A percentile compares a stretch with the other conserved stretches of the same genome.
Conservation (phyloP, 805 yeast genomes). For the Spathaspora gorwiae region DNA sequence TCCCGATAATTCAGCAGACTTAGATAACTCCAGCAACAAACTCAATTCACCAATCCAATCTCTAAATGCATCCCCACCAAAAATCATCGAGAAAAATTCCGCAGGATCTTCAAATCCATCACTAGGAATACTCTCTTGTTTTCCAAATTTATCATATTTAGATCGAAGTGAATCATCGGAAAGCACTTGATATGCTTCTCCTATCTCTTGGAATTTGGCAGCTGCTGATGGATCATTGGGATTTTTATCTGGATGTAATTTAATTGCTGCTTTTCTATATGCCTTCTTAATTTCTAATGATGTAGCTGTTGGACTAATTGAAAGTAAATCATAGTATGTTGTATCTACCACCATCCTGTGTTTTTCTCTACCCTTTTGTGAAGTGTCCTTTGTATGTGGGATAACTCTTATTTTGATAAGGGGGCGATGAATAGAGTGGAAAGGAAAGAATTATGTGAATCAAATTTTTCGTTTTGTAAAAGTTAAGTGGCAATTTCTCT, state of each 20-base stretch:
- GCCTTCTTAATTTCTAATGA: slow-evolving; percentile 43
- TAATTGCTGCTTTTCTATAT: slow-evolving; percentile 41
- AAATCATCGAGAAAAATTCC: slow-evolving; percentile 79
- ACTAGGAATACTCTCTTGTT: slow-evolving; percentile 54
- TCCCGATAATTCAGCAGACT: slow-evolving; percentile 40
- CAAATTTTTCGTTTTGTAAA: no score
- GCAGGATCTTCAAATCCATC: slow-evolving; percentile 79
- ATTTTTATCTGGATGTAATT: slow-evolving; percentile 42
- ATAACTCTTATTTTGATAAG: no score
- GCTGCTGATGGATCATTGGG: slow-evolving; percentile 45
- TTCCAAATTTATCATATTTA: slow-evolving; percentile 72
- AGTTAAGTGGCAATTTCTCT: no score
- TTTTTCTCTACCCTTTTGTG: no score
- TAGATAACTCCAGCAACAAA: slow-evolving; percentile 36
- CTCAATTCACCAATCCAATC: slow-evolving; percentile 86
- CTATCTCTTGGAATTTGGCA: slow-evolving; percentile 42
- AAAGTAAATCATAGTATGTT: slow-evolving; percentile 37
- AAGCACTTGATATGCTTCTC: slow-evolving; percentile 75
- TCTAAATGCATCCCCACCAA: slow-evolving; percentile 77
- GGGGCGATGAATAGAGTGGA: no score
- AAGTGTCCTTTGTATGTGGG: no score
- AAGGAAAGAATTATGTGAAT: no score
- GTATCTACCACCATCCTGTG: slow-evolving; percentile 41
- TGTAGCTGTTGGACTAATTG: slow-evolving; percentile 31
- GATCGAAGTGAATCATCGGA: slow-evolving; percentile 60